Evolutionary conservation across 2,329 filamentous ascomycete species (phyloP), one percentile per base, ranked within the genome.

Genomic region (Sarocladium kiliense): DNA sequence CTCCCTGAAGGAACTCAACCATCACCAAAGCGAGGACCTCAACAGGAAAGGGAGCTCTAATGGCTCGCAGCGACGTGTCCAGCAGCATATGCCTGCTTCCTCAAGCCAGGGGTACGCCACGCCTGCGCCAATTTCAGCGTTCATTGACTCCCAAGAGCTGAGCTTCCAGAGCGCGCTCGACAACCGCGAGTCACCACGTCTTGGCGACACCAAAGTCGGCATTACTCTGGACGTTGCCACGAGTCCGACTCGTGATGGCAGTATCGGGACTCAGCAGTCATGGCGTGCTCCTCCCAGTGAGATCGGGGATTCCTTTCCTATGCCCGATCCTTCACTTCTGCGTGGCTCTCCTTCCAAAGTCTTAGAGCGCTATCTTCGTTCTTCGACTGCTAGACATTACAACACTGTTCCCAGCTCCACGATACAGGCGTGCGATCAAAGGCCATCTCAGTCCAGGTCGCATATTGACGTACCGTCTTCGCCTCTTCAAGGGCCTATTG

Each of bases 251-350:
- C 10, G n/a, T 5, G 25, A 53, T 26, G 21, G 21, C 14, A 16
- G 7, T 7, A n/a, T n/a, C n/a, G 21, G 16, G n/a, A 64, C 66
- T 2, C 68, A 69, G 36, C 58, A 60, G 26, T 73, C 75, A 51
- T 77, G 73, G 72, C 63, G 64, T 44, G 66, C 72, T 14, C 76
- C 75, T 2, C 73, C 77, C 0, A 83, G 78, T 56, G 70, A 78
- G 26, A 72, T 85, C 19, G 73, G 71, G 10, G 82, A 86, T 61
- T 86, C 82, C 0, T 77, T 81, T 59, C 77, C 63, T 51, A 66
- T 73, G 57, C 69, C 69, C 7, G 64, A 66, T 49, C 55, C 62
- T 3, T 59, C 58, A 4, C 23, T 70, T 19, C 55, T 69, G 11
- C 57, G 58, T 9, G 58, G 60, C 18, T 79, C 82, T 0, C 81